phyloP scores from a whole-genome alignment of 108 stramenopile genomes.

The Pseudonitzschia multistriata region DNA sequence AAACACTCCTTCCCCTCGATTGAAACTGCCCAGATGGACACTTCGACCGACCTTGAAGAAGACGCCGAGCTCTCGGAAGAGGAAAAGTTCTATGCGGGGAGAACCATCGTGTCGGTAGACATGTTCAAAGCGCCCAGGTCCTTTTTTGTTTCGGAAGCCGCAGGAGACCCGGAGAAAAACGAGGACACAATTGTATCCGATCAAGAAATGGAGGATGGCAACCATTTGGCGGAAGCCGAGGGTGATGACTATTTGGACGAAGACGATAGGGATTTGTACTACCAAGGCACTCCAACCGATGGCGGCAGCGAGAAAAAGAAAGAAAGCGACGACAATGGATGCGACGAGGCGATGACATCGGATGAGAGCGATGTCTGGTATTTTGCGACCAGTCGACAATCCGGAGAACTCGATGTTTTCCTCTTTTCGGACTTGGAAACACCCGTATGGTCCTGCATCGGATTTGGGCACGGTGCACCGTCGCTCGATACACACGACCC shows the following conservation, averaged over 20 bases:
- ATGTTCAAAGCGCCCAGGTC: slow-evolving; percentile 39
- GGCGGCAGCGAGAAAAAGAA: background rate
- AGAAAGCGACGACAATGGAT: background rate
- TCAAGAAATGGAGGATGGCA: background rate
- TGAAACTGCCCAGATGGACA: slow-evolving; percentile 33
- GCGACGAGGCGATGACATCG: background rate
- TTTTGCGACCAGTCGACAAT: slow-evolving; percentile 67
- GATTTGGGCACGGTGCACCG: slow-evolving; percentile 55
- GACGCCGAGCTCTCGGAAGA: slow-evolving; percentile 23
- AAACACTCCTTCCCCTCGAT: slow-evolving; percentile 19
- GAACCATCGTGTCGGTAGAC: slow-evolving; percentile 55
- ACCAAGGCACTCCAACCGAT: slow-evolving; percentile 1
- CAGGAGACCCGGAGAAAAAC: background rate
- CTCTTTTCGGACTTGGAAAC: slow-evolving; percentile 29
- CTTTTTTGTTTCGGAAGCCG: slow-evolving; percentile 19
- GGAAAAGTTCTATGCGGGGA: slow-evolving; percentile 48
- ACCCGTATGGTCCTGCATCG: slow-evolving; percentile 54
- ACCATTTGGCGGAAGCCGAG: background rate
- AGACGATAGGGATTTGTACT: slow-evolving; percentile 46
- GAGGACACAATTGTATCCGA: background rate
- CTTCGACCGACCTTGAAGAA: slow-evolving; percentile 35
- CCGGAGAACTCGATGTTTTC: slow-evolving; percentile 68
- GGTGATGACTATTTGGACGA: slow-evolving; percentile 33
- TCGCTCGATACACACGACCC: slow-evolving; percentile 25
- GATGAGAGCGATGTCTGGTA: slow-evolving; percentile 22